phyloP scores from a whole-genome alignment of 257 asterid genomes.

The Primulina huaijiensis region DNA sequence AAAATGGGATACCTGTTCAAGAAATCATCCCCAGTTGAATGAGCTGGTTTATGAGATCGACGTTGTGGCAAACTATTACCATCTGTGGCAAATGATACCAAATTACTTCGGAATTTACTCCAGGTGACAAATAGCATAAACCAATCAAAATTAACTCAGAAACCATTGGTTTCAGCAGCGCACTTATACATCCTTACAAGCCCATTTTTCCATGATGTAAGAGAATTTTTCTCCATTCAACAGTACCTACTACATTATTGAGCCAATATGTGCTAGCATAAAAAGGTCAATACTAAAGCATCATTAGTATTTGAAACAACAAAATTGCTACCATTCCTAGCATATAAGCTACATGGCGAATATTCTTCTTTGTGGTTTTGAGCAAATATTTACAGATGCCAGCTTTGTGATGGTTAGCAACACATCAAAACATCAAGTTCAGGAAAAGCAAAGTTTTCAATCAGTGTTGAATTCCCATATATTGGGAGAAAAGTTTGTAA shows the following conservation, averaged over 20 bases:
- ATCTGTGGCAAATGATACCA: slow-evolving; percentile 44
- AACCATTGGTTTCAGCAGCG: background rate
- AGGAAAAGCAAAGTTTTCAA: background rate
- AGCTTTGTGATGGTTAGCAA: background rate
- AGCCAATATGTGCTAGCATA: background rate
- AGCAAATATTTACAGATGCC: too few relatives aligned
- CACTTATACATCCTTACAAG: background rate
- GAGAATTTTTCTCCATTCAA: background rate
- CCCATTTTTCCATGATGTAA: background rate
- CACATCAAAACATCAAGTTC: background rate
- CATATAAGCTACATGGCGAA: background rate
- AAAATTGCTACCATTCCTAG: background rate
- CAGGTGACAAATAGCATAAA: background rate
- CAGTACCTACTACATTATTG: background rate
- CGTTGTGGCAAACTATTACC: slow-evolving; percentile 55
- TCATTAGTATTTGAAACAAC: background rate
- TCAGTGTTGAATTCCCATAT: background rate
- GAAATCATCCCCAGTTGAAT: slow-evolving; percentile 59
- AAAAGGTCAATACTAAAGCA: background rate
- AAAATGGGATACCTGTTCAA: slow-evolving; percentile 59
- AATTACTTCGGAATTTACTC: background rate
- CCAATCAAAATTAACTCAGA: background rate
- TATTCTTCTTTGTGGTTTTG: background rate
- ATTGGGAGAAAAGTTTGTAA: background rate
- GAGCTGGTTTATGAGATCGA: slow-evolving; percentile 57